Evolutionary conservation across 108 stramenopile species (phyloP).

Genomic region (Cyclotella atomus): DNA sequence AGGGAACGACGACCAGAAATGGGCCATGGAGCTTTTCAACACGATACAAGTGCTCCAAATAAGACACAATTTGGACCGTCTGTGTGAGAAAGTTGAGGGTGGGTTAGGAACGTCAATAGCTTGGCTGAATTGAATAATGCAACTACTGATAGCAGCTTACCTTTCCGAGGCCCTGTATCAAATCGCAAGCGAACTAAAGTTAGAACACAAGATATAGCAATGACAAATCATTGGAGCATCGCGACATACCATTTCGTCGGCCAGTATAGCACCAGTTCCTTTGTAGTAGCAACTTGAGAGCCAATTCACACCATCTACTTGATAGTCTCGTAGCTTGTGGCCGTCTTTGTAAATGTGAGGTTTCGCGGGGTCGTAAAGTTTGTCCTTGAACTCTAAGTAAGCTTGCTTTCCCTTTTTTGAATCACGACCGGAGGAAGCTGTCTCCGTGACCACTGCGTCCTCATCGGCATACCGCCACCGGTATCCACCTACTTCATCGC

Average conservation of each 20-base stretch:
- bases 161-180: no score
- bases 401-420: conserved; percentile 86
- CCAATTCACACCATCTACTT: conserved; percentile 97
- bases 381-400: conserved; percentile 81
- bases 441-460: conserved; percentile 76
- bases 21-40: conserved; percentile 94
- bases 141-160: no score
- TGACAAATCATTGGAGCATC: no score
- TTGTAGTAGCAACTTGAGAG: conserved; percentile 93
- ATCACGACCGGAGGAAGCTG: conserved; percentile 52
- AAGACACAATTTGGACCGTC: conserved; percentile 94
- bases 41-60: conserved; percentile 92
- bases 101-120: no score
- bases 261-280: conserved; percentile 90
- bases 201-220: no score
- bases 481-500: conserved; percentile 87
- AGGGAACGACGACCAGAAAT: conserved; percentile 95
- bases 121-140: no score
- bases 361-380: conserved; percentile 83
- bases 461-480: conserved; percentile 81
- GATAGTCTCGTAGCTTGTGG: conserved; percentile 92
- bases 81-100: no score
- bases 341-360: conserved; percentile 85
- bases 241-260: conserved; percentile 92
- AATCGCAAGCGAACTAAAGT: no score